phyloP scores from a whole-genome alignment of 257 asterid genomes.

The Galeopsis tetrahit region DNA sequence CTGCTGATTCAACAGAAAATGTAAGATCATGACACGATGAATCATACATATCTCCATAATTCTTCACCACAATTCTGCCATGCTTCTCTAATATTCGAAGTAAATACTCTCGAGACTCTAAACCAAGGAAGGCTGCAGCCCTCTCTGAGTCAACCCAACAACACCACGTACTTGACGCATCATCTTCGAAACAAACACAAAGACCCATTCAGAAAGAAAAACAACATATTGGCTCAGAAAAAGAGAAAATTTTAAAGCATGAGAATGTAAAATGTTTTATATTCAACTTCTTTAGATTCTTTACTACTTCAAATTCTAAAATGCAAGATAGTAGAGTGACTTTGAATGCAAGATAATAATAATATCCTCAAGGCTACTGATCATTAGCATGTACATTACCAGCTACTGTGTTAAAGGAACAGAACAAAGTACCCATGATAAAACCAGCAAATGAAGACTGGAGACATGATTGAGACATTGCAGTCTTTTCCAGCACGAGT shows the following conservation, averaged over 20 bases:
- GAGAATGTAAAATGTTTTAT: not conserved
- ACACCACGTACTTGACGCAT: conserved; percentile 76
- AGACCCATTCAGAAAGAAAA: not conserved
- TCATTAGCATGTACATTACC: not conserved
- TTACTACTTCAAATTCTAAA: no score
- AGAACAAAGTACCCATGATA: conserved; percentile 63
- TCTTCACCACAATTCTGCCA: conserved; percentile 56
- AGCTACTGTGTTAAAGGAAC: conserved; percentile 17
- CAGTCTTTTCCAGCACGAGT: conserved; percentile 57
- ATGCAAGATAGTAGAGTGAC: not conserved
- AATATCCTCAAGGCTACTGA: not conserved
- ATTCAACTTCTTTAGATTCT: no score
- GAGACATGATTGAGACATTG: conserved; percentile 32
- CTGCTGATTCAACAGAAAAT: conserved; percentile 42
- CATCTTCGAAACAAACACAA: conserved; percentile 52
- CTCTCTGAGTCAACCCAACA: conserved; percentile 73
- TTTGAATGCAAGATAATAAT: not conserved
- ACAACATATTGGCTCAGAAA: not conserved
- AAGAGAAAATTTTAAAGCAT: not conserved
- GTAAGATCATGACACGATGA: conserved; percentile 56
- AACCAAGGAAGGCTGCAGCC: conserved; percentile 68
- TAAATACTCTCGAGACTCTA: conserved; percentile 43
- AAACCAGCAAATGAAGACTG: conserved; percentile 73
- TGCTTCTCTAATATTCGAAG: conserved; percentile 50
- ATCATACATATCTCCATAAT: conserved; percentile 57